Conservation (phyloP, 176 grass and related monocot species). For the Oryza brachyantha region DNA sequence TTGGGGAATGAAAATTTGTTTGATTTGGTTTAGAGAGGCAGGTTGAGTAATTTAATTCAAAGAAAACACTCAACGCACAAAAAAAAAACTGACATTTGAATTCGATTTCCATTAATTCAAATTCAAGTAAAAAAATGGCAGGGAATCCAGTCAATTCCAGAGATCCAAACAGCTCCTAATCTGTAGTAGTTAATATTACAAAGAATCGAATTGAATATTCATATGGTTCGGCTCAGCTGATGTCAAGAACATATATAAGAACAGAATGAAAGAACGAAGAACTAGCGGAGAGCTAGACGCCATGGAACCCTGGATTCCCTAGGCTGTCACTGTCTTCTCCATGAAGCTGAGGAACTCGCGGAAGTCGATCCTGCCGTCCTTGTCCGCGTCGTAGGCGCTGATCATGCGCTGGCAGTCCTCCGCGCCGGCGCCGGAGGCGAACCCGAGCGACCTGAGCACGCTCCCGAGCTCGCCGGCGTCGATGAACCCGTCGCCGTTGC, state of each 20-base stretch:
- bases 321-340: slow-evolving; percentile 35
- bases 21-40: too few relatives aligned
- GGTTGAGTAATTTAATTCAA: not conserved
- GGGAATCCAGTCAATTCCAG: not conserved
- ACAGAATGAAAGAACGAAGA: slow-evolving; percentile 31
- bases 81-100: not conserved
- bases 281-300: not conserved
- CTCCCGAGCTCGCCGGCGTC: slow-evolving; percentile 60
- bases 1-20: not conserved
- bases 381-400: slow-evolving; percentile 56
- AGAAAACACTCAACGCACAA: not conserved
- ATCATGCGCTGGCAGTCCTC: slow-evolving; percentile 72
- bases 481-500: slow-evolving; percentile 67
- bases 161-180: not conserved
- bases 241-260: slow-evolving; percentile 39
- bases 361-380: slow-evolving; percentile 77
- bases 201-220: not conserved
- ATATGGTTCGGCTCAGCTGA: slow-evolving; percentile 16
- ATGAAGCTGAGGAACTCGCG: slow-evolving; percentile 66
- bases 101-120: not conserved
- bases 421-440: slow-evolving; percentile 21
- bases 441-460: slow-evolving; percentile 64
- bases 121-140: not conserved
- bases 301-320: slow-evolving; percentile 22
- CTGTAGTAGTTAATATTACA: too few relatives aligned